Evolutionary conservation across 2,329 filamentous ascomycete genomes (phyloP), one percentile per base, ranked within the genome.

Genomic region (Colletotrichum sp.): DNA sequence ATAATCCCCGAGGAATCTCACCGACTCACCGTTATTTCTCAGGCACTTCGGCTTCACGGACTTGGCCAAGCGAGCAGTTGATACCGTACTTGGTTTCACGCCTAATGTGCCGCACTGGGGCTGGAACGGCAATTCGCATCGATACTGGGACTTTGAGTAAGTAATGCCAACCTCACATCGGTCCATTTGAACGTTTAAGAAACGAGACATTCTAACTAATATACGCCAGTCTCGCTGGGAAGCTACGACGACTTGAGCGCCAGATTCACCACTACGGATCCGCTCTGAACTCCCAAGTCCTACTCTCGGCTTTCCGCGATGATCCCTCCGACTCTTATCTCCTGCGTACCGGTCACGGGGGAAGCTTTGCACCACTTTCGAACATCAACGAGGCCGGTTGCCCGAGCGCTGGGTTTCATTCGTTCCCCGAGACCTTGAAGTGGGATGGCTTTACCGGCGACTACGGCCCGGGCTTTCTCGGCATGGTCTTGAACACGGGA

Each of bases 261-360:
- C 88, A 90, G 80, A 88, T 92, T 74, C 91, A 93, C 78, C 91
- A 93, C 81, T 93, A 92, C 78, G 90, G 90, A 21, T 92, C 90
- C 0, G 88, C 86, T 0, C 87, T 92, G 8, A 92, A 92, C 80
- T 86, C 90, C 0, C 85, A 91, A 0, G 89, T 90, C 3, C 83
- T 92, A 3, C 86, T 92, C 4, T 85, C 86, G 2, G 84, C 87
- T 5, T 92, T 88, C 81, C 87, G 89, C 38, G 79, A 84, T 61
- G 79, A 87, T 36, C 84, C 89, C 0, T 79, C 83, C 0, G 87
- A 90, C 77, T 81, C 86, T 8, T 89, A 92, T 72, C 83, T 89
- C 4, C 83, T 92, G 3, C 87, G 89, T 5, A 85, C 89, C 2
- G 91, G 89, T 2, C 92, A 89, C 78, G 90, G 86, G 4, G 90